These are phyloP conservation scores for Alopecurus myosuroides DNA, from an alignment of 176 grass and related monocot species.

Conservation along the genomic window DNA sequence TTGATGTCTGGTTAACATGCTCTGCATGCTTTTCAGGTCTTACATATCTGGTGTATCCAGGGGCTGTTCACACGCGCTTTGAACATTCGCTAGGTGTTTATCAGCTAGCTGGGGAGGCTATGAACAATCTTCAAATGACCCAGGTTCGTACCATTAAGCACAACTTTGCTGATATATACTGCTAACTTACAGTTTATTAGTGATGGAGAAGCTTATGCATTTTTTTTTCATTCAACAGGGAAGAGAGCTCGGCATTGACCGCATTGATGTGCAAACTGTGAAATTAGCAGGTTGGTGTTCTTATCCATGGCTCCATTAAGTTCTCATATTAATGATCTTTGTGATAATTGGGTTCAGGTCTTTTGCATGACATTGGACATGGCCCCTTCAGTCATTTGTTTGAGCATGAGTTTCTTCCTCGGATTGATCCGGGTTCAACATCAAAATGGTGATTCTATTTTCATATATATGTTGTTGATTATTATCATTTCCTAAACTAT, in stretches of 20 bases:
- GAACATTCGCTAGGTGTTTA: conserved; percentile 97
- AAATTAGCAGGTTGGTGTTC: conserved; percentile 73
- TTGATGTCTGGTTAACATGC: background rate
- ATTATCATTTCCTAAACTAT: background rate
- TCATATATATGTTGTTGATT: conserved; percentile 11
- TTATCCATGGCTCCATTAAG: background rate
- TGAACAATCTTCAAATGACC: conserved; percentile 51
- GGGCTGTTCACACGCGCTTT: conserved; percentile 81
- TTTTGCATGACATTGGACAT: conserved; percentile 93
- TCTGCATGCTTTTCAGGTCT: conserved; percentile 57
- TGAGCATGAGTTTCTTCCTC: conserved; percentile 90
- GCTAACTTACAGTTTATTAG: background rate
- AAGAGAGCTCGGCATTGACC: conserved; percentile 66
- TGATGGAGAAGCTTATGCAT: background rate
- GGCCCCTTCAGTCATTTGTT: conserved; percentile 96
- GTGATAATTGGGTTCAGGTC: conserved; percentile 40
- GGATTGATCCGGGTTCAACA: conserved; percentile 52
- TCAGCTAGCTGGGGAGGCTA: conserved; percentile 57
- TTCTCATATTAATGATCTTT: conserved; percentile 13
- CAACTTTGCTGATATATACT: conserved; percentile 7
- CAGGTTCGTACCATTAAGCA: conserved; percentile 44
- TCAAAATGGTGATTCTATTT: conserved; percentile 63
- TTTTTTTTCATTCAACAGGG: conserved; percentile 45
- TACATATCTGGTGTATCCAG: conserved; percentile 86
- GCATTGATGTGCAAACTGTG: conserved; percentile 69